phyloP scores from a whole-genome alignment of 2,329 filamentous ascomycete genomes.

The Colletotrichum truncatum region DNA sequence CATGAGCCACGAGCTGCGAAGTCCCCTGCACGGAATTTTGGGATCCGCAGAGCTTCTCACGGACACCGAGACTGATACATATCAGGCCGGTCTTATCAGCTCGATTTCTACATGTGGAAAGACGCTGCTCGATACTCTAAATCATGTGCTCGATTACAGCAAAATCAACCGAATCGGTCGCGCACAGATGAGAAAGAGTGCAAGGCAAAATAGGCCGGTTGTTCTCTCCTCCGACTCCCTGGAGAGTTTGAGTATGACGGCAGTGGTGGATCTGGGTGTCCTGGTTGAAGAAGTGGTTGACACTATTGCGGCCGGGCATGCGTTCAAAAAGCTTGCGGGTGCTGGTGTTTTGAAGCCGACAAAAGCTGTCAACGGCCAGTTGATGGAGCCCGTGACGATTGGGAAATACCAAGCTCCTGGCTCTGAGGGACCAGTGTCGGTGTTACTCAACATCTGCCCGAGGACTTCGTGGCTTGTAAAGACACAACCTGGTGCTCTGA shows the following conservation, averaged over 20 bases:
- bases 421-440: slow-evolving; percentile 45
- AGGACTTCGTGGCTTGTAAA: slow-evolving; percentile 59
- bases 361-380: background rate
- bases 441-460: slow-evolving; percentile 60
- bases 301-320: slow-evolving; percentile 45
- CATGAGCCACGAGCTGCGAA: slow-evolving; percentile 67
- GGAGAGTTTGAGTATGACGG: slow-evolving; percentile 42
- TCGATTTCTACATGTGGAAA: slow-evolving; percentile 57
- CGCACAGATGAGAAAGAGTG: slow-evolving; percentile 33
- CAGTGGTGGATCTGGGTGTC: slow-evolving; percentile 41
- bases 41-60: slow-evolving; percentile 60
- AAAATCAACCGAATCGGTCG: slow-evolving; percentile 48
- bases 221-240: slow-evolving; percentile 39
- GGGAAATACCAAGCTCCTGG: slow-evolving; percentile 31
- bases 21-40: slow-evolving; percentile 65
- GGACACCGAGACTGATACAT: slow-evolving; percentile 47
- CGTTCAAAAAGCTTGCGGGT: slow-evolving; percentile 37
- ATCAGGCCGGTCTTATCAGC: slow-evolving; percentile 52
- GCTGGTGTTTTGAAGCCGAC: background rate
- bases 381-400: background rate
- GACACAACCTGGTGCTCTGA: slow-evolving; percentile 59
- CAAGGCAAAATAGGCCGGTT: slow-evolving; percentile 29
- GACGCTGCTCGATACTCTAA: slow-evolving; percentile 58
- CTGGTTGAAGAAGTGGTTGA: slow-evolving; percentile 49
- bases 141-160: slow-evolving; percentile 57